phyloP scores from a whole-genome alignment of 176 grass and related monocot species.

The Puya raimondii region DNA sequence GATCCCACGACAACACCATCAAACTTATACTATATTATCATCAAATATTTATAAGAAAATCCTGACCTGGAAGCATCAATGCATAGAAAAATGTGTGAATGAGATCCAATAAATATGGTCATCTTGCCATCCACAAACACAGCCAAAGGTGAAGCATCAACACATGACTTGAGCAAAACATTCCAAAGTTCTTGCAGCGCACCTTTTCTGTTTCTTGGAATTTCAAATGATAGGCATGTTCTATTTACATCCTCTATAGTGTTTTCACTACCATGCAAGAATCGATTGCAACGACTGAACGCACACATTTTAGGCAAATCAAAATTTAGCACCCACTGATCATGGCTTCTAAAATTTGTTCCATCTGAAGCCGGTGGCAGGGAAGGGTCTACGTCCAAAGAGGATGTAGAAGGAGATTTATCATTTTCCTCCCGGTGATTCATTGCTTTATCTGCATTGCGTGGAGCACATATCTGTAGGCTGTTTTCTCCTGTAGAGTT shows the following conservation, averaged over 20 bases:
- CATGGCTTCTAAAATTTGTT: constrained; percentile 19
- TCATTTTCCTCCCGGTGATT: constrained; percentile 12
- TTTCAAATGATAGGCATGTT: constrained; percentile 15
- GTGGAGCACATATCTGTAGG: constrained; percentile 3
- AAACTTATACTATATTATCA: not conserved
- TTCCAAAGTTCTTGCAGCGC: constrained; percentile 56
- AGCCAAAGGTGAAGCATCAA: constrained; percentile 93
- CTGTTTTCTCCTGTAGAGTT: constrained; percentile 5
- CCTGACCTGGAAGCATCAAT: constrained; percentile 61
- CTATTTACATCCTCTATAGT: constrained; percentile 28
- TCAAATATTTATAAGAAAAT: not conserved
- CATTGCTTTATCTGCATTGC: constrained; percentile 10
- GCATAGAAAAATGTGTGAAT: constrained; percentile 73
- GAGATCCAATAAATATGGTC: constrained; percentile 72
- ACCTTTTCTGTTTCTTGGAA: constrained; percentile 29
- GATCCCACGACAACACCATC: too few relatives aligned
- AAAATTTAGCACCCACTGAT: constrained; percentile 38
- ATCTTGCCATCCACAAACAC: constrained; percentile 55
- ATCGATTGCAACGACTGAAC: constrained; percentile 52
- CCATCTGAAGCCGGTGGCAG: constrained; percentile 16
- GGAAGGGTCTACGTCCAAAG: not conserved
- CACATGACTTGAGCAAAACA: constrained; percentile 64
- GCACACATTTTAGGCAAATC: constrained; percentile 37
- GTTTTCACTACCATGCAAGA: constrained; percentile 31
- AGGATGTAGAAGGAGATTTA: constrained; percentile 7